Evolutionary conservation across 257 asterid species (phyloP).

Genomic region (Verbascum thapsus): DNA sequence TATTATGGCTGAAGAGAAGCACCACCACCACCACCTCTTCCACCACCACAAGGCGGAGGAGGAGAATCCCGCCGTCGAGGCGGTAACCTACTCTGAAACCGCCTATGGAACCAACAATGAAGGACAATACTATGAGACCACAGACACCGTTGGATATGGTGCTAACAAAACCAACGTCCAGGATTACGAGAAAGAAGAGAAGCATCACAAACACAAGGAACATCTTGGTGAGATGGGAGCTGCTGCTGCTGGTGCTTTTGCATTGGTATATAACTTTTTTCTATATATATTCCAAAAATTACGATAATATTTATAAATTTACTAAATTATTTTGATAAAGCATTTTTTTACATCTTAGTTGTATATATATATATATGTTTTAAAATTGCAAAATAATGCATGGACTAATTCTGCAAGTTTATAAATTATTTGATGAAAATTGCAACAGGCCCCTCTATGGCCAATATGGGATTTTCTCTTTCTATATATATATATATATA

Average conservation of each 20-base stretch:
- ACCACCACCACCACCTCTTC: conserved; percentile 47
- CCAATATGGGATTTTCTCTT: too few relatives aligned
- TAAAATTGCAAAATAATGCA: too few relatives aligned
- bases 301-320: too few relatives aligned
- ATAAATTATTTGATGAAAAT: too few relatives aligned
- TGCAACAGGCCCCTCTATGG: too few relatives aligned
- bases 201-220: conserved; percentile 57
- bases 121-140: conserved; percentile 27
- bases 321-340: too few relatives aligned
- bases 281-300: too few relatives aligned
- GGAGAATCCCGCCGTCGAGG: conserved; percentile 30
- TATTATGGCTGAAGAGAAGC: conserved; percentile 56
- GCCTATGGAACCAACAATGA: conserved; percentile 25
- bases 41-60: conserved; percentile 54
- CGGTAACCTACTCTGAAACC: conserved; percentile 37
- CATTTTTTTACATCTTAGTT: too few relatives aligned
- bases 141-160: conserved; percentile 25
- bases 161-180: background rate
- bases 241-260: conserved; percentile 59
- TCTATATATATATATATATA: background rate
- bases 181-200: conserved; percentile 50
- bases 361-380: too few relatives aligned
- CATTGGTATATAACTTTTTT: conserved; percentile 44
- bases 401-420: too few relatives aligned
- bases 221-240: conserved; percentile 56